Evolutionary conservation across 2,329 filamentous ascomycete genomes (phyloP), one percentile per base, ranked within the genome.

Genomic region (Diaporthe nobilis): DNA sequence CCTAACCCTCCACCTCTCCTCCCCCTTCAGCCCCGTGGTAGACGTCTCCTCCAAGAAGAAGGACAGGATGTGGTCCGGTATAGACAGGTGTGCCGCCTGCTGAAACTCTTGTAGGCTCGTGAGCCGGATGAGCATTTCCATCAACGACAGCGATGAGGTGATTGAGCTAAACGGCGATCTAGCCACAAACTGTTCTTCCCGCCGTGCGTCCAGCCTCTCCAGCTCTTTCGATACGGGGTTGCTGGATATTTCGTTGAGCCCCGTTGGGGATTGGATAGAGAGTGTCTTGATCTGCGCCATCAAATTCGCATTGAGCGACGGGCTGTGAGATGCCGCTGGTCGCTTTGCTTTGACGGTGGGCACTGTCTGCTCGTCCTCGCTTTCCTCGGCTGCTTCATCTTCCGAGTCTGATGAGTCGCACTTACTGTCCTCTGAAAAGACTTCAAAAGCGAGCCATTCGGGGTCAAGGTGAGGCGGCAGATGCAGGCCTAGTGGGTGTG

Each of bases 361-460:
- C 71, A 60, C 71, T 51, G 25, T 85, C 84, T 79, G 71, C 12
- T 80, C 77, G 42, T 78, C 77, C 42, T 72, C 58, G 39, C 72
- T 71, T 1, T 78, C 77, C 7, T 75, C 79, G 28, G 86, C 86
- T 53, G 85, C 80, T 15, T 79, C 78, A 9, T 81, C 80, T 4
- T 78, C 79, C 2, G 78, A 76, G 53, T 91, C 89, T 57, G 61
- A 73, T 12, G 74, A 73, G 2, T 90, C 89, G 0, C 88, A 81
- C 5, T 90, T 90, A 1, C 88, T 86, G 4, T 91, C 88, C 79
- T 94, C 92, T 22, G 91, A 90, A 81, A 93, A 97, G 1, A 98
- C 94, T 82, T 98, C 95, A 22, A 98, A 91, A 0, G 96, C 96
- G 78, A 98, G 90, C 96, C 96, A 98, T 83, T 98, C 96, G 0